Evolutionary conservation across 768 basidiomycete species (phyloP).

Genomic region (Xerocomellus amylosporus): DNA sequence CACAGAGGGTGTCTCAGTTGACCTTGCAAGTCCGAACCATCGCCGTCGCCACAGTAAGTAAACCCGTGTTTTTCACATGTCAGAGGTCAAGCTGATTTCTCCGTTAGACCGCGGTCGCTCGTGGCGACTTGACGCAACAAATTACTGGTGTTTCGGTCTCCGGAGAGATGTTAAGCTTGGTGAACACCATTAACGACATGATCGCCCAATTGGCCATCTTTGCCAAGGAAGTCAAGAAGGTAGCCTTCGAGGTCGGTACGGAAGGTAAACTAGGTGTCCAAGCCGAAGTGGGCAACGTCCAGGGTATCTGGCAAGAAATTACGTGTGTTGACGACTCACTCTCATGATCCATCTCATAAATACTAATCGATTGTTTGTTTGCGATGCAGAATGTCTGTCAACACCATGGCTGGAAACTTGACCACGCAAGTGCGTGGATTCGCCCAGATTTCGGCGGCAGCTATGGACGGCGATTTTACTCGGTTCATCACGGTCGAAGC

Average conservation of each 20-base stretch:
- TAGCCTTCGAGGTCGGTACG: constrained; percentile 95
- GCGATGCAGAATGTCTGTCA: constrained; percentile 76
- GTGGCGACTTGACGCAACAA: constrained; percentile 91
- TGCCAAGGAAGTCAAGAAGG: constrained; percentile 85
- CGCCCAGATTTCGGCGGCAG: constrained; percentile 96
- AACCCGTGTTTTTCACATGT: not conserved
- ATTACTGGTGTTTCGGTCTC: constrained; percentile 89
- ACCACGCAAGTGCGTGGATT: constrained; percentile 99
- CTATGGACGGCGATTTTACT: constrained; percentile 98
- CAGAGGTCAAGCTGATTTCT: not conserved
- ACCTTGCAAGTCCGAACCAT: constrained; percentile 93
- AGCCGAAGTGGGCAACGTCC: constrained; percentile 93
- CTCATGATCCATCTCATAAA: not conserved
- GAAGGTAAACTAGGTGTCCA: constrained; percentile 99
- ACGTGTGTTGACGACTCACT: constrained; percentile 56
- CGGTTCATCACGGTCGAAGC: constrained; percentile 99
- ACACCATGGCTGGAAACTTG: constrained; percentile 95
- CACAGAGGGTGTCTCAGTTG: constrained; percentile 46
- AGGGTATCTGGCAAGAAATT: constrained; percentile 99
- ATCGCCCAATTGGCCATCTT: constrained; percentile 67
- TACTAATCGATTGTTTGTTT: not conserved
- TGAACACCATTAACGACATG: constrained; percentile 96
- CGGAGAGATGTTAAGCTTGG: constrained; percentile 93
- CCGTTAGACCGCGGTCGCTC: constrained; percentile 80
- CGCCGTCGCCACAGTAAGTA: constrained; percentile 81